Base-by-base conservation (phyloP, 1,284 basidiomycete species). In the Leccinum pachyderme region DNA sequence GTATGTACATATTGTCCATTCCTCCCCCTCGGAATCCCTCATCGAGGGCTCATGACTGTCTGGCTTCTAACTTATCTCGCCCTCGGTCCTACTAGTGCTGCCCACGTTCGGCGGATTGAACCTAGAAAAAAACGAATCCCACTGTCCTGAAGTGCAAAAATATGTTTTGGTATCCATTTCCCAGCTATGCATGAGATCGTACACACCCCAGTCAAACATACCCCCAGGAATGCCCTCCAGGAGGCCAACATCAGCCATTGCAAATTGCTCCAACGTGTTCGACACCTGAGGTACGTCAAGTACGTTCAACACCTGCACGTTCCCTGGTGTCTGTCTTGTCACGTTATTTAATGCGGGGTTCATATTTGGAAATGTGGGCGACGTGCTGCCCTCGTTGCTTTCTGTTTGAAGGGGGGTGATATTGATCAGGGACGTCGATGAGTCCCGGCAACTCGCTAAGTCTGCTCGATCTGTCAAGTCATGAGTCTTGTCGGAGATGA, bases 161-260 rank as follows among this genome's bases (percentile, higher is more conserved):
- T 45, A 18, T 39, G 22, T 44, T 53, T 54, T 37, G 43, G 39
- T 31, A 11, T 47, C 24, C 18, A 25, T 47, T 13, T 52, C 28
- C 15, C 31, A 13, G 59, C 39, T 24, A 52, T 51, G 55, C 49
- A 47, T 48, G 7, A 53, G 52, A 55, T 31, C 5, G 43, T 22
- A 79, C 84, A 66, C 61, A 89, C 88, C 81, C 89, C 89, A 95
- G 71, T 94, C 89, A 73, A 93, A 93, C 81, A 91, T 91, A 25
- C 82, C 81, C n/a, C 84, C 85, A 13, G 92, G 92, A 47, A 94
- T 81, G 1, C 87, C 87, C 62, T 92, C 89, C 65, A 95, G 73
- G 58, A 91, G 81, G 28, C 80, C 83, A 52, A 76, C 81, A 69
- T 93, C 89, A n/a, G 83, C 80, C 70, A 83, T 75, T 29, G 83